phyloP scores from a whole-genome alignment of 768 basidiomycete species.

The Hypholoma fasciculare region DNA sequence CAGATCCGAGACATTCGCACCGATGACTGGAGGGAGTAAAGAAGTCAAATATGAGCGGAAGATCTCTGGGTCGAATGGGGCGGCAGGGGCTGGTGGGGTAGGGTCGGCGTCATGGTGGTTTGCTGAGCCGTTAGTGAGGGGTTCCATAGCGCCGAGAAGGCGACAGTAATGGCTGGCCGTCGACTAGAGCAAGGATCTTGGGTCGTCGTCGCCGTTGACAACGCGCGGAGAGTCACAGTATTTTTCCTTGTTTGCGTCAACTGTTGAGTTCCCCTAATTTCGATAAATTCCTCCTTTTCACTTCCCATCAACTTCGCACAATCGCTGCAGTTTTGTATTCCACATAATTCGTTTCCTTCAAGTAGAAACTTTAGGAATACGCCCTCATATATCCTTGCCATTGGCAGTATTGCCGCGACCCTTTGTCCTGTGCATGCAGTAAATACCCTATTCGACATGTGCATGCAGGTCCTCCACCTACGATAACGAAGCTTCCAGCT shows the following conservation, averaged over 20 bases:
- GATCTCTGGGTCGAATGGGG: constrained; percentile 62
- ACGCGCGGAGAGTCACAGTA: not conserved
- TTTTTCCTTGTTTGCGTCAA: not conserved
- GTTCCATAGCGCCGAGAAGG: constrained; percentile 18
- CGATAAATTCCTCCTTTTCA: too few relatives aligned
- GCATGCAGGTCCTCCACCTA: too few relatives aligned
- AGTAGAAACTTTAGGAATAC: too few relatives aligned
- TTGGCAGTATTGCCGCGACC: too few relatives aligned
- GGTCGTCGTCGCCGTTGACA: constrained; percentile 9
- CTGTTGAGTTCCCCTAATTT: not conserved
- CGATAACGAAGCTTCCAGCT: too few relatives aligned
- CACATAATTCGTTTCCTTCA: too few relatives aligned
- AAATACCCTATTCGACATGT: too few relatives aligned
- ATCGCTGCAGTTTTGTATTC: too few relatives aligned
- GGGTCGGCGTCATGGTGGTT: constrained; percentile 20
- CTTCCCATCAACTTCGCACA: too few relatives aligned
- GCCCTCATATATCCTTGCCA: too few relatives aligned
- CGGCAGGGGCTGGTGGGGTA: constrained; percentile 9
- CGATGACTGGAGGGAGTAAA: constrained; percentile 81
- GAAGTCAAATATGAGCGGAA: constrained; percentile 72
- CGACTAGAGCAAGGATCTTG: constrained; percentile 10
- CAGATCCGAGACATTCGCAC: constrained; percentile 64
- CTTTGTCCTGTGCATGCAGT: too few relatives aligned
- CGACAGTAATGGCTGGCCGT: not conserved
- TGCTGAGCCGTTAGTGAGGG: constrained; percentile 22